A percentile compares a stretch with the other conserved stretches of the same genome.
Conservation (phyloP, 2,329 filamentous ascomycete species). For the Laburnicola sp. region DNA sequence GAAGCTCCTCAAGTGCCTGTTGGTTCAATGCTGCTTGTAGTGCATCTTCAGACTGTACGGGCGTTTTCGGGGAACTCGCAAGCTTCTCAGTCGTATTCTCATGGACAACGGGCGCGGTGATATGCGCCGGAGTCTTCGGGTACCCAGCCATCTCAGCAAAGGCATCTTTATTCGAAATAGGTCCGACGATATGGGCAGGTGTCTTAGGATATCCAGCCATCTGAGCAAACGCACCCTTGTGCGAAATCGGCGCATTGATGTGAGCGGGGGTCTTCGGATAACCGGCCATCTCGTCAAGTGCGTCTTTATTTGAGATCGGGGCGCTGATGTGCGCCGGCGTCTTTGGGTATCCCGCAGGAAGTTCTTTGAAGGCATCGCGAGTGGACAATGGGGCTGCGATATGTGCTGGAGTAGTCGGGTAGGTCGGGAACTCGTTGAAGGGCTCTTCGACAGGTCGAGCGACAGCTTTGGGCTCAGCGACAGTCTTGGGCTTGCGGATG, state of each 20-base stretch:
- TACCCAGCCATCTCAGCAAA: no score
- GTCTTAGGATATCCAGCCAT: constrained; percentile 7
- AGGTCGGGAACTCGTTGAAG: constrained; percentile 13
- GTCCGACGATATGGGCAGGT: constrained; percentile 7
- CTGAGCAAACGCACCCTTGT: constrained; percentile 17
- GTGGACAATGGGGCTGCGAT: not conserved
- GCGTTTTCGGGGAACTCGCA: not conserved
- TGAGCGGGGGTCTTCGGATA: no score
- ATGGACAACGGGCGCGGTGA: no score
- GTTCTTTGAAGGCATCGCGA: constrained; percentile 1
- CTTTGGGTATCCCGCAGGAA: constrained; percentile 19
- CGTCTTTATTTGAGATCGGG: no score
- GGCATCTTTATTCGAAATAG: not conserved
- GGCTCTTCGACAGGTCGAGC: constrained; percentile 22
- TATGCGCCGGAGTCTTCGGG: no score
- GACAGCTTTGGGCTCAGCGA: constrained; percentile 1
- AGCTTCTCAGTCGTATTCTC: not conserved
- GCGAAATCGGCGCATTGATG: constrained; percentile 14
- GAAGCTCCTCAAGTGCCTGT: no score
- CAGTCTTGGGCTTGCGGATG: constrained; percentile 7
- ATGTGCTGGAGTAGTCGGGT: not conserved
- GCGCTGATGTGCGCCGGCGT: no score
- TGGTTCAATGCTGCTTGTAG: constrained; percentile 16
- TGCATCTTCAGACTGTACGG: not conserved
- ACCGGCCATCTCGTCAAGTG: no score